phyloP scores from a whole-genome alignment of 2,329 filamentous ascomycete species.

The Fusarium circinatum region DNA sequence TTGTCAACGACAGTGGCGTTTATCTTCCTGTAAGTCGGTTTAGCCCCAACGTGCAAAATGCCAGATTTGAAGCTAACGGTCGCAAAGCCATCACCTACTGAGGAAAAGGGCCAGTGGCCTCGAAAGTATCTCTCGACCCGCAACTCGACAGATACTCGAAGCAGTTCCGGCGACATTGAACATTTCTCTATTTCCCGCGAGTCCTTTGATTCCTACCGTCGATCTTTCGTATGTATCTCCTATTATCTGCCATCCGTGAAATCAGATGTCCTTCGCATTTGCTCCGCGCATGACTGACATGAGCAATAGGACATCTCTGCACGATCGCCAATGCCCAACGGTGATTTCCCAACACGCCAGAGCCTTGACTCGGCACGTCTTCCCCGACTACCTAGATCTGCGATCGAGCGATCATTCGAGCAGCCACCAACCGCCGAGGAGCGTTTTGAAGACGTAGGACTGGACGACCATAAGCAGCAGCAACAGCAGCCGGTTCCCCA shows the following conservation, averaged over 20 bases:
- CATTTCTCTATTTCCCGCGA: slow-evolving; percentile 95
- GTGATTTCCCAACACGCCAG: slow-evolving; percentile 73
- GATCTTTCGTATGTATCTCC: slow-evolving; percentile 81
- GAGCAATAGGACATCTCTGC: slow-evolving; percentile 83
- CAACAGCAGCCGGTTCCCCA: slow-evolving; percentile 31
- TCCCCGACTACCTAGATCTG: slow-evolving; percentile 70
- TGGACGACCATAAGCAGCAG: slow-evolving; percentile 75
- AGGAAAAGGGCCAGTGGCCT: slow-evolving; percentile 85
- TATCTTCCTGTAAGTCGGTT: slow-evolving; percentile 81
- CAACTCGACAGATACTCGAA: slow-evolving; percentile 65
- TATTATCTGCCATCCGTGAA: background rate
- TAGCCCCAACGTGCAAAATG: background rate
- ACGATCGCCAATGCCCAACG: slow-evolving; percentile 75
- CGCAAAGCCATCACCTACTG: slow-evolving; percentile 82
- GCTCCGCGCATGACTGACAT: slow-evolving; percentile 30
- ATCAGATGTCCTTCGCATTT: background rate
- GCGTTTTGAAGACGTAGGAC: slow-evolving; percentile 87
- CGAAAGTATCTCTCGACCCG: slow-evolving; percentile 63
- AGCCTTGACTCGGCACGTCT: slow-evolving; percentile 82
- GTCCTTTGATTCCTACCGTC: slow-evolving; percentile 95
- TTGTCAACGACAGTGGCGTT: slow-evolving; percentile 94
- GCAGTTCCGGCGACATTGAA: slow-evolving; percentile 83
- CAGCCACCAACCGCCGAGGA: slow-evolving; percentile 78
- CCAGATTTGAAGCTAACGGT: slow-evolving; percentile 16
- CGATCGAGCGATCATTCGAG: slow-evolving; percentile 67